Conservation (phyloP, 2,329 filamentous ascomycete genomes). For the Salinomyces thailandicus region DNA sequence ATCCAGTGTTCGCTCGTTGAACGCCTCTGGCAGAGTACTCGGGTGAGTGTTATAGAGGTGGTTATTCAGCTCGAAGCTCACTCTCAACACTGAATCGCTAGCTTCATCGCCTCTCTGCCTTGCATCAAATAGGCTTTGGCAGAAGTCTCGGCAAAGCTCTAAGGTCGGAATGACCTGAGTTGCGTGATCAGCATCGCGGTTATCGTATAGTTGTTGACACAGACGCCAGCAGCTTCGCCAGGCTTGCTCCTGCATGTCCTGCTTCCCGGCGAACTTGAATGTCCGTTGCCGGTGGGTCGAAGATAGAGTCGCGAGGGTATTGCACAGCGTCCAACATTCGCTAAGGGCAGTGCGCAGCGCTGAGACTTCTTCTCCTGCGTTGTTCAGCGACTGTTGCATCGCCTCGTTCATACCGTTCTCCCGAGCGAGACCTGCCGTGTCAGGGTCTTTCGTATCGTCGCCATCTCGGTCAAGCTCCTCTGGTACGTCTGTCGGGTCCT, state of each 20-base stretch:
- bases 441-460: slow-evolving; percentile 12
- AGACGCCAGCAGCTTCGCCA: slow-evolving; percentile 93
- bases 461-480: slow-evolving; percentile 26
- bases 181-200: slow-evolving; percentile 59
- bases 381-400: slow-evolving; percentile 36
- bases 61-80: slow-evolving; percentile 92
- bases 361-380: slow-evolving; percentile 52
- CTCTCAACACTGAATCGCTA: slow-evolving; percentile 75
- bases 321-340: slow-evolving; percentile 91
- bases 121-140: slow-evolving; percentile 81
- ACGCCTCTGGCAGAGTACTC: slow-evolving; percentile 69
- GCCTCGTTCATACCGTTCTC: slow-evolving; percentile 38
- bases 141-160: slow-evolving; percentile 84
- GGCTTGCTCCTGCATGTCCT: slow-evolving; percentile 71
- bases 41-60: slow-evolving; percentile 91
- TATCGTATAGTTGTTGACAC: slow-evolving; percentile 80
- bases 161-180: slow-evolving; percentile 63
- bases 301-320: slow-evolving; percentile 75
- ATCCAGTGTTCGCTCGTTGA: slow-evolving; percentile 79
- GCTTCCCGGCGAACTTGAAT: slow-evolving; percentile 63
- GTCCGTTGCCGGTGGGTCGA: slow-evolving; percentile 71
- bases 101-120: slow-evolving; percentile 66
- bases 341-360: slow-evolving; percentile 67
- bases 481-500: slow-evolving; percentile 32
- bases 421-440: slow-evolving; percentile 25